Base-by-base conservation (phyloP, 116 monocot species). In the Papilionanthe hybrid region DNA sequence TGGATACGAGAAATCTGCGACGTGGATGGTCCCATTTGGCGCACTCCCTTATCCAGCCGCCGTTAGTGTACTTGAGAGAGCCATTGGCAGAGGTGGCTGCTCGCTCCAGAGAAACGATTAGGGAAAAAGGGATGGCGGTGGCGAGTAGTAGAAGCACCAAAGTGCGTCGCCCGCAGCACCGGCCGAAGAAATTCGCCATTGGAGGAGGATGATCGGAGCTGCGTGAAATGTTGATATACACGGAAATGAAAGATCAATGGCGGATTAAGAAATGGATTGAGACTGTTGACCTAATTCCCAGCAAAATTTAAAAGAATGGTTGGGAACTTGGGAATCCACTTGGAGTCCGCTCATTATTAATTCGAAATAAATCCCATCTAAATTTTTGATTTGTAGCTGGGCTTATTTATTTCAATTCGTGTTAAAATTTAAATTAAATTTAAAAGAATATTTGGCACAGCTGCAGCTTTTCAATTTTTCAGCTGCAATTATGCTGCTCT, bases 1-100 rank as follows among this genome's bases (percentile, higher is more conserved):
- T 92, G 79, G 97, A 89, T 18, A 89, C 86, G 65, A 97, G 85
- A 92, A 97, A 97, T 15, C 94, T 87, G 45, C 75, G 80, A 68
- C 77, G 58, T 42, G 37, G 45, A 1, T 81, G 60, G 81, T 97
- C 97, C 97, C 97, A 97, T 88, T 92, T 86, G 81, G 86, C 92
- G 88, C 92, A 92, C 83, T 94, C 97, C 55, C 92, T 86, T 84
- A 94, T 7, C 94, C 94, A 89, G 41, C 91, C 89, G 66, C 42
- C 55, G 89, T 88, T 84, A 47, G 32, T 55, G 88, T 94, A 97
- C 48, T 68, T 2, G 75, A 82, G 17, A 25, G 84, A 79, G 9
- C 76, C 76, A 66, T 27, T 23, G 27, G 76, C 9, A 75, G 75
- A 6, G 45, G 87, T 69, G 55, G 87, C 42, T 57, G 84, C 55